Base-by-base conservation (phyloP, 495 filamentous ascomycete species). In the Penicillium canescens region DNA sequence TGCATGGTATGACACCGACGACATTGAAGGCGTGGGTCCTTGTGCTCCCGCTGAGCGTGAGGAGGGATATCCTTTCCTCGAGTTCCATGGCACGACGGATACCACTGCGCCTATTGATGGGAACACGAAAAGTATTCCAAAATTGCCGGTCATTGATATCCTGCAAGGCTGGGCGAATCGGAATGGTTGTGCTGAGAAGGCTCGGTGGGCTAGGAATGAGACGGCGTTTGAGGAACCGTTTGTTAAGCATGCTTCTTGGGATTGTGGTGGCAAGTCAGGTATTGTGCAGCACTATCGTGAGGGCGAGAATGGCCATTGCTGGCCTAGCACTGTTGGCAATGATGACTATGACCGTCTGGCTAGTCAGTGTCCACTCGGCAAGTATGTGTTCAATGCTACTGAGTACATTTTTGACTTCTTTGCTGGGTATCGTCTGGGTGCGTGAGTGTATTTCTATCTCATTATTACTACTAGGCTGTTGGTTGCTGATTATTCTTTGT, bases 41-140 rank as follows among this genome's bases (percentile, higher is more conserved):
- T 66, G 63, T 42, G 12, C 34, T 11, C 60, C 63, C 6, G 54
- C 57, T 0, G 11, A 45, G 20, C 54, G 60, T 6, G 41, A 42
- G 0, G 52, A 59, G 35, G 63, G 63, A 12, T 36, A 58, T 75
- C 40, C 79, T 63, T 20, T 84, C 20, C 45, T 82, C 21, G 72
- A 77, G 11, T 80, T 84, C 63, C 79, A 84, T 50, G 81, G 79
- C 31, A 71, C 69, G 2, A 62, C 49, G 1, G 76, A 79, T 56
- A 63, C 57, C 2, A 66, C 60, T 0, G 60, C 60, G 8, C 60
- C 63, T 16, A 61, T 61, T 14, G 55, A 66, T 39, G 63, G 63
- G 16, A 55, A 63, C 10, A 42, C 42, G 13, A 43, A 41, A n/a
- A 40, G 24, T 0, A 20, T 37, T 24, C 49, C 36, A 11, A 63